phyloP scores from a whole-genome alignment of 352 stramenopile genomes.

The Blastocystis sp. region DNA sequence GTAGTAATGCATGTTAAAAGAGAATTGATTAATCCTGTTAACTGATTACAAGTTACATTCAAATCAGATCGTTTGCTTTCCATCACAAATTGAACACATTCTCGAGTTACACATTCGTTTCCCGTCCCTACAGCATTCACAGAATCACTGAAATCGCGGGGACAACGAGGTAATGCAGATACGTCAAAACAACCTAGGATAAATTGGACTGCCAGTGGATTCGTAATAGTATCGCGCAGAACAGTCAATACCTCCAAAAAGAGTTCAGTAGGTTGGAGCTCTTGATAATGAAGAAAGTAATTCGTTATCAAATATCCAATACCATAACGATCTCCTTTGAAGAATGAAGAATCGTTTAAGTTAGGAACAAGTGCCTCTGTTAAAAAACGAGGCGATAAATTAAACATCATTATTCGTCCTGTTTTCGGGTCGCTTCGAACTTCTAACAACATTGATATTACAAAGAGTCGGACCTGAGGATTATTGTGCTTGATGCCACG shows the following conservation, averaged over 20 bases:
- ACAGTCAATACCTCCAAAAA: not conserved
- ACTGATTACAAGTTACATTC: not conserved
- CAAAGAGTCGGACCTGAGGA: constrained; percentile 15
- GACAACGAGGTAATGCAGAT: not conserved
- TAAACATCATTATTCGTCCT: not conserved
- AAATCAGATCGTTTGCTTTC: not conserved
- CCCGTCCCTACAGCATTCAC: not conserved
- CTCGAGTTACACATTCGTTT: not conserved
- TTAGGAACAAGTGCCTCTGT: not conserved
- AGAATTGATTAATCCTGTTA: not conserved
- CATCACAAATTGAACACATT: not conserved
- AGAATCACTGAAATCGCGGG: not conserved
- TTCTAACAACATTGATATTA: not conserved
- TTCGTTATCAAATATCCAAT: constrained; percentile 1
- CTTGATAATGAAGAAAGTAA: not conserved
- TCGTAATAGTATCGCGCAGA: not conserved
- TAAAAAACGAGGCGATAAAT: not conserved
- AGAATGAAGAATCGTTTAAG: constrained; percentile 20
- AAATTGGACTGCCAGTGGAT: constrained; percentile 35
- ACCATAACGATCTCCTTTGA: not conserved
- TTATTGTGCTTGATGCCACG: constrained; percentile 14
- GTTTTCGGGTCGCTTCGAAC: not conserved
- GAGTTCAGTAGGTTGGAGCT: not conserved
- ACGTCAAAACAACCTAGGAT: constrained; percentile 30
- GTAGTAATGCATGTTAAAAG: not conserved